Percentiles rank a stretch among this genome's conserved stretches.
Evolutionary conservation across 106 monocot genomes (phyloP).

Genomic region (Allium sativum): DNA sequence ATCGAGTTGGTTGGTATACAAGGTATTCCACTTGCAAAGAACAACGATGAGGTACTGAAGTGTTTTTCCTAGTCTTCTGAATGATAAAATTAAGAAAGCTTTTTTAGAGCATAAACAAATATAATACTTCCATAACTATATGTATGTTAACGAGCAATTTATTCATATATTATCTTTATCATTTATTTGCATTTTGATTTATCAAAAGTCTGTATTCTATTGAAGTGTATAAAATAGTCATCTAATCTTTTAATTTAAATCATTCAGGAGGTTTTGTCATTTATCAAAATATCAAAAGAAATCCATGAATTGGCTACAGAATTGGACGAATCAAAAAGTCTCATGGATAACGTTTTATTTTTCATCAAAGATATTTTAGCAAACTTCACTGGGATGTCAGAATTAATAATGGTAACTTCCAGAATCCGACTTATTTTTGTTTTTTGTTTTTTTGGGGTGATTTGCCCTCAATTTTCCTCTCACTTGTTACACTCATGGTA

Average conservation of each 20-base stretch:
- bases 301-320: conserved; percentile 30
- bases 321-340: conserved; percentile 31
- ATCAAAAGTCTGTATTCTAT: too few species aligned
- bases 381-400: conserved; percentile 25
- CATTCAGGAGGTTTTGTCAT: conserved; percentile 27
- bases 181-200: too few species aligned
- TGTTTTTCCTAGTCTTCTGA: too few species aligned
- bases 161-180: too few species aligned
- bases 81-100: too few species aligned
- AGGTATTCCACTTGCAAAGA: conserved; percentile 36
- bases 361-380: conserved; percentile 34
- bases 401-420: conserved; percentile 34
- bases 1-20: conserved; percentile 52
- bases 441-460: not conserved
- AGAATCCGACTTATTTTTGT: not conserved
- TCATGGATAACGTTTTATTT: conserved; percentile 20
- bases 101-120: too few species aligned
- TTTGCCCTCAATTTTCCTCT: not conserved
- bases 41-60: conserved; percentile 44
- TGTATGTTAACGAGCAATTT: too few species aligned
- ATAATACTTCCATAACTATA: too few species aligned
- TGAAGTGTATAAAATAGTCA: not conserved
- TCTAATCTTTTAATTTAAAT: not conserved
- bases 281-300: conserved; percentile 18
- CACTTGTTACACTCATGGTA: too few species aligned